Evolutionary conservation across 2,329 filamentous ascomycete species (phyloP).

Genomic region (Tolypocladium inflatum): DNA sequence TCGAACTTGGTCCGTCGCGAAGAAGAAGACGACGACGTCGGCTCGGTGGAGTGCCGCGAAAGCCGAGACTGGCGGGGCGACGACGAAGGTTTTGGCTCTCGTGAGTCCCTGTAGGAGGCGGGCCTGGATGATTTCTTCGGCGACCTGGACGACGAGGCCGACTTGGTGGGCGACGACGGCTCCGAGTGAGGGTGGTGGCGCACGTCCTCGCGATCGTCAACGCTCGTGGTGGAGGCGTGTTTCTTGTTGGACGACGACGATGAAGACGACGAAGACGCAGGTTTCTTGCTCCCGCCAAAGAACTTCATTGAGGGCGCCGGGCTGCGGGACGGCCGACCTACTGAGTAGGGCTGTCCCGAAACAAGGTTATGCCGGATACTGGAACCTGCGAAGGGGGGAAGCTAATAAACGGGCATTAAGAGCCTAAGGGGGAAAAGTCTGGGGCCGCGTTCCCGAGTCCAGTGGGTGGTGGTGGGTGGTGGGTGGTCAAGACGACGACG

Average conservation of each 20-base stretch:
- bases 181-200: slow-evolving; percentile 26
- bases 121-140: slow-evolving; percentile 20
- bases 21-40: slow-evolving; percentile 31
- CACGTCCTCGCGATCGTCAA: slow-evolving; percentile 26
- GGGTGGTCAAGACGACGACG: background rate
- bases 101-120: slow-evolving; percentile 18
- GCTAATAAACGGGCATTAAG: slow-evolving; percentile 22
- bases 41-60: slow-evolving; percentile 40
- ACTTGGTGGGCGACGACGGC: slow-evolving; percentile 27
- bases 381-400: slow-evolving; percentile 8
- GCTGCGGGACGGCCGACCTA: slow-evolving; percentile 10
- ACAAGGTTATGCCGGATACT: slow-evolving; percentile 30
- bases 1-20: slow-evolving; percentile 48
- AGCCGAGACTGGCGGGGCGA: slow-evolving; percentile 32
- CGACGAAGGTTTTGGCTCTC: slow-evolving; percentile 10
- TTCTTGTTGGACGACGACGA: slow-evolving; percentile 26
- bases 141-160: slow-evolving; percentile 20
- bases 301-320: slow-evolving; percentile 37
- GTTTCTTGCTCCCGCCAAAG: slow-evolving; percentile 36
- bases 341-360: slow-evolving; percentile 21
- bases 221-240: slow-evolving; percentile 22
- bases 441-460: background rate
- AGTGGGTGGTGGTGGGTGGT: background rate
- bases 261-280: slow-evolving; percentile 12
- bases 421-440: slow-evolving; percentile 6